Percentiles rank a stretch among this genome's conserved stretches.
Conservation (phyloP, 202 grass and related monocot species). For the Zizania palustris region DNA sequence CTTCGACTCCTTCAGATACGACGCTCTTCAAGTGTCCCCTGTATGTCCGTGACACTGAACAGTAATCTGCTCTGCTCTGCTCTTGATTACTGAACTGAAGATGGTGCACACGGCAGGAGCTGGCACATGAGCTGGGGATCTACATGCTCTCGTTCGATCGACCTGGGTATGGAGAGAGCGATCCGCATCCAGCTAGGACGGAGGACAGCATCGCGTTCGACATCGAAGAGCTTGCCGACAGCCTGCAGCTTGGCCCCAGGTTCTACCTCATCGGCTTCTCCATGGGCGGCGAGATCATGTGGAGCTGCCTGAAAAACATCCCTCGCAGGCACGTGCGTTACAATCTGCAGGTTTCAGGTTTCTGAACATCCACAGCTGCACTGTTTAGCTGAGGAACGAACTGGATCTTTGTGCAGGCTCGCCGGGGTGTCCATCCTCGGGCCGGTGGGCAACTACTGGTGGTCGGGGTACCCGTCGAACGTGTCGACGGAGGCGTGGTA, state of each 20-base stretch:
- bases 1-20: constrained; percentile 75
- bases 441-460: constrained; percentile 90
- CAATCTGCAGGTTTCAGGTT: too few relatives aligned
- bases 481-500: constrained; percentile 64
- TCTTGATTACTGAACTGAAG: neutral
- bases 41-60: constrained; percentile 26
- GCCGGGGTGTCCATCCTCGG: constrained; percentile 67
- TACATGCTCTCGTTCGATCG: constrained; percentile 81
- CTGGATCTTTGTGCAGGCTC: constrained; percentile 42
- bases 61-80: neutral
- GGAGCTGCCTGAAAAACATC: constrained; percentile 88
- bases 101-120: constrained; percentile 44
- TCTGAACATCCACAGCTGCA: neutral
- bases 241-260: constrained; percentile 59
- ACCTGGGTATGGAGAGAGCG: constrained; percentile 92
- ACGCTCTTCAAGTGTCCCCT: constrained; percentile 57
- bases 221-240: constrained; percentile 78
- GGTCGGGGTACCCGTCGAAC: constrained; percentile 80
- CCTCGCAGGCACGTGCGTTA: too few relatives aligned
- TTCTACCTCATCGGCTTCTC: constrained; percentile 81
- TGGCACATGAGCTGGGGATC: constrained; percentile 67
- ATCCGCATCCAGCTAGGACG: constrained; percentile 61
- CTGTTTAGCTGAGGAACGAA: neutral
- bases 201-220: constrained; percentile 66
- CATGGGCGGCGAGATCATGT: constrained; percentile 84